Conservation (phyloP, 2,329 filamentous ascomycete species). For the Xylariomycetidae sp. region DNA sequence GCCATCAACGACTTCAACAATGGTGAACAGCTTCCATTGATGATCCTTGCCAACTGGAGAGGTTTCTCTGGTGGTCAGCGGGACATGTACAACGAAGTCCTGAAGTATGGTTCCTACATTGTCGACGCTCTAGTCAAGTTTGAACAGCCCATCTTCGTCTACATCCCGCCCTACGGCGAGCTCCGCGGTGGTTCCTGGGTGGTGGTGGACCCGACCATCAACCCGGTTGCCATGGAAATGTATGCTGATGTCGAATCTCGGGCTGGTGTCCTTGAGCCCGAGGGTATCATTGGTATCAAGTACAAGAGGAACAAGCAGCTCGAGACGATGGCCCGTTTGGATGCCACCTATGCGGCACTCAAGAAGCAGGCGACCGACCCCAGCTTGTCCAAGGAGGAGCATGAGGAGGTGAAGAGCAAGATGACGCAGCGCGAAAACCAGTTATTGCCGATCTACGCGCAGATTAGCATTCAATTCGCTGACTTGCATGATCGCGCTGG, state of each 20-base stretch:
- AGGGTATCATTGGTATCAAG: slow-evolving; percentile 98
- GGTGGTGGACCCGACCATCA: slow-evolving; percentile 97
- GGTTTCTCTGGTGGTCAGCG: slow-evolving; percentile 99
- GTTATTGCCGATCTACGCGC: slow-evolving; percentile 85
- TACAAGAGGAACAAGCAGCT: slow-evolving; percentile 97
- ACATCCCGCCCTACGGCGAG: slow-evolving; percentile 95
- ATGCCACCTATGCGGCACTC: slow-evolving; percentile 74
- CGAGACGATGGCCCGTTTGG: slow-evolving; percentile 92
- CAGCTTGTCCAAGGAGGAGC: slow-evolving; percentile 65
- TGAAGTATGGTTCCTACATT: slow-evolving; percentile 99
- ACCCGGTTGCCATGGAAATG: slow-evolving; percentile 97
- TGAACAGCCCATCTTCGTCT: slow-evolving; percentile 97
- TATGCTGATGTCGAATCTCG: slow-evolving; percentile 93
- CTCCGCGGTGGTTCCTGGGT: slow-evolving; percentile 99
- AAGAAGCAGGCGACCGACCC: slow-evolving; percentile 70
- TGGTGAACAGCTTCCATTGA: slow-evolving; percentile 93
- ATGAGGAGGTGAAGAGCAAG: slow-evolving; percentile 73
- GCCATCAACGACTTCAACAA: slow-evolving; percentile 99
- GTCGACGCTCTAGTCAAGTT: slow-evolving; percentile 97
- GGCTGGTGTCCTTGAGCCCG: slow-evolving; percentile 94
- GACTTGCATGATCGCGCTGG: slow-evolving; percentile 95
- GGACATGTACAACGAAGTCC: slow-evolving; percentile 99
- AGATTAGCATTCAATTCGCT: slow-evolving; percentile 94
- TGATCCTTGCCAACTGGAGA: slow-evolving; percentile 99
- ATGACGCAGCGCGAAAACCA: slow-evolving; percentile 81